phyloP scores from a whole-genome alignment of 1,284 basidiomycete genomes.

The Sanguinoderma infundibulare region DNA sequence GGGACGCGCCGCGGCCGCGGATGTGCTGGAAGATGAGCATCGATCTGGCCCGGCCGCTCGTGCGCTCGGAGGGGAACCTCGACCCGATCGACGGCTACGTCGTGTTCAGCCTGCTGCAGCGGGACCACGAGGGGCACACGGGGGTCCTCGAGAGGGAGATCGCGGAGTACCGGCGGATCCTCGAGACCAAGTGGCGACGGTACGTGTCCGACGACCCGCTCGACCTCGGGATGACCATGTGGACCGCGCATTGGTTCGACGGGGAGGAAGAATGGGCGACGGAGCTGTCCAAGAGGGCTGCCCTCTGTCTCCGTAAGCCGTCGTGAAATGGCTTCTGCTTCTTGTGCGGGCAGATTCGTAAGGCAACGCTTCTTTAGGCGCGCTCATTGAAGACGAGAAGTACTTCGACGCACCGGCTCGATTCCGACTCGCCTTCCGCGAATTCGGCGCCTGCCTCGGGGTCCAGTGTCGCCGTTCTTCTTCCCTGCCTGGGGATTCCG shows the following conservation, averaged over 20 bases:
- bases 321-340: too few relatives aligned
- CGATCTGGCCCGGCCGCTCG: conserved; percentile 27
- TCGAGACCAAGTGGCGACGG: conserved; percentile 28
- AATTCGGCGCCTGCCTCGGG: conserved; percentile 34
- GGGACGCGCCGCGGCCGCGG: conserved; percentile 23
- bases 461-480: conserved; percentile 24
- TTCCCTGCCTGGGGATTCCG: background rate
- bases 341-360: background rate
- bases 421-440: conserved; percentile 33
- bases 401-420: conserved; percentile 28
- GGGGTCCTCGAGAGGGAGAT: conserved; percentile 29
- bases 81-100: conserved; percentile 36
- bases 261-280: conserved; percentile 32
- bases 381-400: conserved; percentile 15
- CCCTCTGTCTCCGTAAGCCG: conserved; percentile 23
- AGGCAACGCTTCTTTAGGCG: conserved; percentile 6
- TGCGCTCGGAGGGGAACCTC: conserved; percentile 33
- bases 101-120: conserved; percentile 32
- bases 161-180: conserved; percentile 30
- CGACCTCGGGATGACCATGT: conserved; percentile 35
- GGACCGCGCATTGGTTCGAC: conserved; percentile 34
- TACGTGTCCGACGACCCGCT: conserved; percentile 33
- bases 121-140: conserved; percentile 10
- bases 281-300: conserved; percentile 19
- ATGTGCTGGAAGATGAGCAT: conserved; percentile 34